phyloP scores from a whole-genome alignment of 495 filamentous ascomycete species.

The Penicillium taxi region DNA sequence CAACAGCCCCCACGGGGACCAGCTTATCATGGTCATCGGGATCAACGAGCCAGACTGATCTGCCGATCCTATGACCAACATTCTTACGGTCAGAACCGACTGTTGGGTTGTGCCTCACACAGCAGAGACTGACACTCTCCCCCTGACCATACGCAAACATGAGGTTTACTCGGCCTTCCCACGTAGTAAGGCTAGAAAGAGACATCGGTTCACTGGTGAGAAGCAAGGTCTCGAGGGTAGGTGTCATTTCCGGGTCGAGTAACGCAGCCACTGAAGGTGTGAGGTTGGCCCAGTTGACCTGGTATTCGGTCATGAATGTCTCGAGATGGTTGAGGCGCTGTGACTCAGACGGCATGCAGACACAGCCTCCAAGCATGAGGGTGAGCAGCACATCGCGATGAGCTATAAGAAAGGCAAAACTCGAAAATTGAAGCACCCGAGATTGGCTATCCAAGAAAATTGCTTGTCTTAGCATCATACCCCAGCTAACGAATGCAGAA shows the following conservation, averaged over 20 bases:
- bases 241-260: constrained; percentile 36
- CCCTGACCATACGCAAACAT: constrained; percentile 45
- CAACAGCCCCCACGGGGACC: constrained; percentile 50
- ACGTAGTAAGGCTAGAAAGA: constrained; percentile 5
- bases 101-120: constrained; percentile 33
- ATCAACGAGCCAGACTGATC: constrained; percentile 50
- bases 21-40: constrained; percentile 43
- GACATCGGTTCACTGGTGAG: constrained; percentile 28
- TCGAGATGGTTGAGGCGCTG: constrained; percentile 22
- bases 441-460: constrained; percentile 44
- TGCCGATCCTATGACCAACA: constrained; percentile 18
- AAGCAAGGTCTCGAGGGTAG: constrained; percentile 29
- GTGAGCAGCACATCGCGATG: constrained; percentile 38
- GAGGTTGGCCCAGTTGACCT: constrained; percentile 27
- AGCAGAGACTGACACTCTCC: constrained; percentile 32
- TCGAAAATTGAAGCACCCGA: constrained; percentile 52
- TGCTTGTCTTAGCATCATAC: constrained; percentile 36
- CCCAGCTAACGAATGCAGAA: constrained; percentile 26
- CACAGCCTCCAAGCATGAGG: constrained; percentile 33
- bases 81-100: not conserved
- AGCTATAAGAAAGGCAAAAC: constrained; percentile 19
- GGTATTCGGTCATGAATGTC: constrained; percentile 26
- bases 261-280: constrained; percentile 42
- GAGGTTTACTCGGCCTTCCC: constrained; percentile 21
- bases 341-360: constrained; percentile 36